Evolutionary conservation across 176 grass and related monocot genomes (phyloP), one percentile per base, ranked within the genome.

Genomic region (Neostapfia colusana): DNA sequence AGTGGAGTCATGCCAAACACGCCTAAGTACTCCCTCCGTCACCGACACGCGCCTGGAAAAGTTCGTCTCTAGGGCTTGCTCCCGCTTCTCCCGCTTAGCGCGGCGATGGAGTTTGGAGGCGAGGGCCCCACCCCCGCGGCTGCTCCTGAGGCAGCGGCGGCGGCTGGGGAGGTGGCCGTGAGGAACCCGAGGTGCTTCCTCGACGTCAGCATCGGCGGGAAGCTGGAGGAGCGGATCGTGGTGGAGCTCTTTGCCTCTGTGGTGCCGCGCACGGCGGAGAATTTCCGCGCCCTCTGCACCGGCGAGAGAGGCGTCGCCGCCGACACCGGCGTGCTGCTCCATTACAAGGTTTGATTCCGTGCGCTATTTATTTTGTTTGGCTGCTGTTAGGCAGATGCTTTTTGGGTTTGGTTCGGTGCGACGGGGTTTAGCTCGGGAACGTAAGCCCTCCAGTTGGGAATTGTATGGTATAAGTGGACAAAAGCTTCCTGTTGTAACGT

Each of bases 241-340:
- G 81, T 92, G 66, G 89, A 98, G 58, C 95, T 94, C 62, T 94
- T 83, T 73, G 82, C 82, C 15, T 89, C 81, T 17, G 72, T 98
- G 66, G 85, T 43, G 70, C 89, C 95, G 16, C 78, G 74, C 81
- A 92, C 91, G 42, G 95, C 91, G 5, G 95, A 98, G 87, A 94
- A 98, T 81, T 98, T 98, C 73, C 92, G 95, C 79, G 89, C 82
- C 56, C 95, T 98, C 63, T 98, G 95, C 84, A 94, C 91, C 51
- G 95, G 95, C 46, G 89, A 98, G 89, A 94, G 88, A 79, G 91
- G 89, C 62, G 65, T 94, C 46, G 83, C 60, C 35, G 76, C 76
- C 31, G 81, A 45, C 59, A 94, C 86, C 51, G 91, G 87, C 31
- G 76, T 72, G 13, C 82, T 77, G 44, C 91, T 98, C 17, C 89